These are phyloP conservation scores for Rubroshorea leprosula DNA, from an alignment of 345 rosid genomes.

Conservation along the genomic window DNA sequence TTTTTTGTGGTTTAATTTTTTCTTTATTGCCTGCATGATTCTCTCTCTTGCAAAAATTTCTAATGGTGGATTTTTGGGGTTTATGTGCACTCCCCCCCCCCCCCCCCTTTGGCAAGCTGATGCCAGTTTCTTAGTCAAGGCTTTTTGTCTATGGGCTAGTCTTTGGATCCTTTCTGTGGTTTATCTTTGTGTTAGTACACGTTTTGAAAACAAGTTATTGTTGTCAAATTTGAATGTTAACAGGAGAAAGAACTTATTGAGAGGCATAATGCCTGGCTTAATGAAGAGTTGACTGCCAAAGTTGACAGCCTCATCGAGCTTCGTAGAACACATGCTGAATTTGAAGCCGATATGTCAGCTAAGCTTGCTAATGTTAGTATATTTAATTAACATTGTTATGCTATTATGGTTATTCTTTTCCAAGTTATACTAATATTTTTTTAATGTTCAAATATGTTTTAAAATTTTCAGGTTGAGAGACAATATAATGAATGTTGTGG, in stretches of 20 bases:
- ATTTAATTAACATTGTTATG: not conserved
- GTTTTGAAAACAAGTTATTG: not conserved
- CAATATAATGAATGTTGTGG: slow-evolving; percentile 51
- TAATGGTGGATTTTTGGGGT: not conserved
- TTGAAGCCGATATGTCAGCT: slow-evolving; percentile 72
- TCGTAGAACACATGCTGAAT: slow-evolving; percentile 59
- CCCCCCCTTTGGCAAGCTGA: slow-evolving; percentile 1
- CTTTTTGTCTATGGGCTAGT: not conserved
- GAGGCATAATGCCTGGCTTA: slow-evolving; percentile 87
- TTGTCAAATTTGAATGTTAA: slow-evolving; percentile 19
- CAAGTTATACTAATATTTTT: too few relatives aligned
- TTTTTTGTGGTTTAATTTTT: not conserved
- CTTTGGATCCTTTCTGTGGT: not conserved
- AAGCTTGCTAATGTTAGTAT: slow-evolving; percentile 67
- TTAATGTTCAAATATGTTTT: slow-evolving; percentile 6
- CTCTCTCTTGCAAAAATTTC: not conserved
- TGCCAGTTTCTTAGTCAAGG: not conserved
- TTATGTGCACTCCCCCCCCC: too few relatives aligned
- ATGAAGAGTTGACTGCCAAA: slow-evolving; percentile 78
- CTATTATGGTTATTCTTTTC: not conserved
- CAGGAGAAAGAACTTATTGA: slow-evolving; percentile 92
- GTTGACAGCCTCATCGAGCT: slow-evolving; percentile 52
- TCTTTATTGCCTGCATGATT: too few relatives aligned
- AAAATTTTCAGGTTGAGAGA: slow-evolving; percentile 47
- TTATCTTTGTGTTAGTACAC: not conserved